A percentile compares a stretch with the other conserved stretches of the same genome.
Evolutionary conservation across 192 early-diverging fungal genomes (phyloP).

Genomic region (Pilobolus umbonatus): DNA sequence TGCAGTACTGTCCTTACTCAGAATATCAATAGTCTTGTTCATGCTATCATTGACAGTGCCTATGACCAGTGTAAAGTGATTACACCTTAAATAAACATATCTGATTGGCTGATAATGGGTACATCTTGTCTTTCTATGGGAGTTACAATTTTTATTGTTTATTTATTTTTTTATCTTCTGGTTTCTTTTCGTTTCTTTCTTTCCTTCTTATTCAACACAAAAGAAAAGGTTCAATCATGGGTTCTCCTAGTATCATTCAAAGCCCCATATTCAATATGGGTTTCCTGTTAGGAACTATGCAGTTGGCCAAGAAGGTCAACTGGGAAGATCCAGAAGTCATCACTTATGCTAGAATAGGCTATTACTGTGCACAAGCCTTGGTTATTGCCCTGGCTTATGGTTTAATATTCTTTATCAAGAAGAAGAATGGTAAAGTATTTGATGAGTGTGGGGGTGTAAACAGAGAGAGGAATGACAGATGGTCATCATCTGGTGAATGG

Average conservation of each 20-base stretch:
- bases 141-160: too few relatives aligned
- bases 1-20: too few relatives aligned
- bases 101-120: too few relatives aligned
- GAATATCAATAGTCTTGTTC: too few relatives aligned
- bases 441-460: not conserved
- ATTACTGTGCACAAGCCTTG: conserved; percentile 54
- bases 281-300: conserved; percentile 63
- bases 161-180: too few relatives aligned
- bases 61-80: too few relatives aligned
- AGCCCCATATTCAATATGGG: conserved; percentile 49
- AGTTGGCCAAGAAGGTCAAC: conserved; percentile 63
- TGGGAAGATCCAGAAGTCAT: conserved; percentile 62
- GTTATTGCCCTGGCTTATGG: conserved; percentile 41
- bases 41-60: too few relatives aligned
- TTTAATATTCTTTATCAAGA: conserved; percentile 42
- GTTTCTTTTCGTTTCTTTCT: conserved; percentile 13
- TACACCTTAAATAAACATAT: too few relatives aligned
- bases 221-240: conserved; percentile 17
- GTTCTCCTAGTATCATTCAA: conserved; percentile 26
- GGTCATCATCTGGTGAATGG: not conserved
- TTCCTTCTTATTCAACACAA: not conserved
- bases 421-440: conserved; percentile 64
- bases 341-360: conserved; percentile 54
- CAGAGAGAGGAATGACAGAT: conserved; percentile 28
- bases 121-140: too few relatives aligned